A percentile compares a stretch with the other conserved stretches of the same genome.
phyloP scores from a whole-genome alignment of 441 rosid genomes.

The Oxalis stricta region DNA sequence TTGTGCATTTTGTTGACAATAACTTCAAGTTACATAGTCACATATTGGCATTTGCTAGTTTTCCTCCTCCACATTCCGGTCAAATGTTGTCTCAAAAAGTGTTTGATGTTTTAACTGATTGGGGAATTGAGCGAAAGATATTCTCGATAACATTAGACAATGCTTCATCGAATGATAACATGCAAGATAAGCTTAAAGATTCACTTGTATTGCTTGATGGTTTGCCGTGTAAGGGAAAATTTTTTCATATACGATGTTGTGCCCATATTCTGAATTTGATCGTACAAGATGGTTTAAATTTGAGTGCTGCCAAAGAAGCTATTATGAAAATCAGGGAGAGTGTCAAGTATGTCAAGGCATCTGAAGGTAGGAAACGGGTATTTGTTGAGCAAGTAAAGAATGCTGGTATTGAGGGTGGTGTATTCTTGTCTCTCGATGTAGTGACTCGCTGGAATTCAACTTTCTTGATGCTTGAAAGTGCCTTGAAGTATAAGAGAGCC shows the following conservation, averaged over 20 bases:
- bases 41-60: background rate
- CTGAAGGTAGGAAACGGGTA: background rate
- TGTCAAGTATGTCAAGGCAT: background rate
- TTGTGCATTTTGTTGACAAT: background rate
- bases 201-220: background rate
- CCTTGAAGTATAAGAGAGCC: background rate
- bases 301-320: background rate
- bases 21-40: background rate
- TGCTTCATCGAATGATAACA: background rate
- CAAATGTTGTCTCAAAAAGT: background rate
- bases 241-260: no score
- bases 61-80: background rate
- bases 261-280: no score
- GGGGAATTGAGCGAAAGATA: background rate
- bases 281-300: no score
- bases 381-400: no score
- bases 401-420: no score
- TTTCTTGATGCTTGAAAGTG: background rate
- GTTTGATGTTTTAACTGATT: background rate
- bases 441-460: no score
- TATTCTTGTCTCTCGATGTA: no score
- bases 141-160: background rate
- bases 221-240: no score
- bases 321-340: background rate
- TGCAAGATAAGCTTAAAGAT: background rate